Evolutionary conservation across 331 rosid genomes (phyloP).

Genomic region (Dryas integrifolia): DNA sequence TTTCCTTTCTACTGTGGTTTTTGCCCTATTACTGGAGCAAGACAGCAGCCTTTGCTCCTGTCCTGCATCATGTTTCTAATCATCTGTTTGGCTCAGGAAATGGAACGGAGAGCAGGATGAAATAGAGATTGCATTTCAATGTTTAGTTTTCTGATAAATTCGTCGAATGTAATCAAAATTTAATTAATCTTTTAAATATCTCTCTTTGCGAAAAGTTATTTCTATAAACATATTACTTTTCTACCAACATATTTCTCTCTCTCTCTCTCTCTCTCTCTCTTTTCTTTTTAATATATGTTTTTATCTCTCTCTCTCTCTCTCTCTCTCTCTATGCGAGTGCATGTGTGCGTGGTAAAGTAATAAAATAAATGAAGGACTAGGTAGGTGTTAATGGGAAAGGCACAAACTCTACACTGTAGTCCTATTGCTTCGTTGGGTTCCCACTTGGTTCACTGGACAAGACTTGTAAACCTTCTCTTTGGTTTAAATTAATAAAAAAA

Average conservation of each 20-base stretch:
- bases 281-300: too few species aligned
- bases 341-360: not conserved
- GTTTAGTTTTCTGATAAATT: not conserved
- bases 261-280: not conserved
- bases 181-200: not conserved
- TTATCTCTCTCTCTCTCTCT: not conserved
- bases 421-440: not conserved
- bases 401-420: not conserved
- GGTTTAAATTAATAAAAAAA: not conserved
- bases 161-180: not conserved
- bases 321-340: not conserved
- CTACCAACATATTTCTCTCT: not conserved
- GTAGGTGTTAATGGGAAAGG: not conserved
- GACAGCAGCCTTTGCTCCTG: too few species aligned
- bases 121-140: slow-evolving; percentile 2
- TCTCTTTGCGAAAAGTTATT: not conserved
- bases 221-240: not conserved
- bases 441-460: not conserved
- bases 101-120: not conserved
- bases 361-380: not conserved
- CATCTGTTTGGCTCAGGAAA: not conserved
- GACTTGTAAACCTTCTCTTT: not conserved
- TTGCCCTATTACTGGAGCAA: too few species aligned
- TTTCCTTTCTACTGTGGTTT: too few species aligned
- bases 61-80: not conserved